Conservation (phyloP, 2,329 filamentous ascomycete species). For the Xylariaceae sp. region DNA sequence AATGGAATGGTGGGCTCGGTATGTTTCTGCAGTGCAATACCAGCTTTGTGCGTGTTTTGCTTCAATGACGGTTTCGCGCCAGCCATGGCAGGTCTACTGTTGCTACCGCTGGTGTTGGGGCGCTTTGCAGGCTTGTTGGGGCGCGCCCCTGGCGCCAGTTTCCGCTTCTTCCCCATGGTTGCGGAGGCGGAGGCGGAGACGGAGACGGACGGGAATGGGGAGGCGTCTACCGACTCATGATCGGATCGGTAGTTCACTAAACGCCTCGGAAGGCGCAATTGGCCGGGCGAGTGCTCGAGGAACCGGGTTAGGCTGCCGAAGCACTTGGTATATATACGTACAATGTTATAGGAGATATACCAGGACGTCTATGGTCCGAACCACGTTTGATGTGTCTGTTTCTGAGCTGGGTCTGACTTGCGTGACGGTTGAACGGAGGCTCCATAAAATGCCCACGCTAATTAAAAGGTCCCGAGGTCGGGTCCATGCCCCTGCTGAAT, state of each 20-base stretch:
- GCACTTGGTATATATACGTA: neutral
- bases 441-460: neutral
- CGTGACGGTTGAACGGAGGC: neutral
- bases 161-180: constrained; percentile 44
- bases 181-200: constrained; percentile 22
- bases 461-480: no score
- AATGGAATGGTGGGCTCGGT: constrained; percentile 62
- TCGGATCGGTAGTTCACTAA: constrained; percentile 4
- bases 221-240: constrained; percentile 25
- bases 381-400: neutral
- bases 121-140: constrained; percentile 21
- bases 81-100: constrained; percentile 1
- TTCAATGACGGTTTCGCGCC: constrained; percentile 16
- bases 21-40: constrained; percentile 26
- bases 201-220: neutral
- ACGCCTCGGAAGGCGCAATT: neutral
- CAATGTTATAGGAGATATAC: neutral
- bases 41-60: constrained; percentile 2
- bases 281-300: neutral
- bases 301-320: neutral
- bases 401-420: neutral
- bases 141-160: constrained; percentile 23
- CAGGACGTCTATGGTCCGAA: neutral
- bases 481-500: no score
- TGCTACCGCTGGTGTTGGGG: constrained; percentile 8